These are phyloP conservation scores for Volutella citrinella DNA, from an alignment of 2,329 filamentous ascomycete genomes.

Conservation along the genomic window DNA sequence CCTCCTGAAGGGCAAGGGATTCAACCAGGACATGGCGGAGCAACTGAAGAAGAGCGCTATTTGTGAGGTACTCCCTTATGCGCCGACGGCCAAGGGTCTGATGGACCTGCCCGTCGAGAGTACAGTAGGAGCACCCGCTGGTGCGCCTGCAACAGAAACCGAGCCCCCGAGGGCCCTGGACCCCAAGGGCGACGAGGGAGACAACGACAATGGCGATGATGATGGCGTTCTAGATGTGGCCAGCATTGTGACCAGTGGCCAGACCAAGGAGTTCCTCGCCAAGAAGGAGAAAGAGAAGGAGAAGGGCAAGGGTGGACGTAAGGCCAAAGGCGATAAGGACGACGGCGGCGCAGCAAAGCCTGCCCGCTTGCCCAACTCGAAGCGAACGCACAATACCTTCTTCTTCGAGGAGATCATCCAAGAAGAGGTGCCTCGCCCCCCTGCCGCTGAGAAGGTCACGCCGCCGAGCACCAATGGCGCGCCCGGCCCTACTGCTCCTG, in stretches of 20 bases:
- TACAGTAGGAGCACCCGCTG: constrained; percentile 27
- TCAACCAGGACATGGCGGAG: constrained; percentile 66
- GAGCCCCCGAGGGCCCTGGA: constrained; percentile 37
- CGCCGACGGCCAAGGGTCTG: constrained; percentile 38
- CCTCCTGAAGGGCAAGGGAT: constrained; percentile 59
- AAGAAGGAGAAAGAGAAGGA: constrained; percentile 77
- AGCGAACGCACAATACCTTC: constrained; percentile 67
- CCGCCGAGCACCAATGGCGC: constrained; percentile 15
- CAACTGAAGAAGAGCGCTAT: constrained; percentile 65
- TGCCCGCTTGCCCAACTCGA: constrained; percentile 66
- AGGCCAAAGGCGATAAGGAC: constrained; percentile 52
- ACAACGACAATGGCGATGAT: constrained; percentile 45
- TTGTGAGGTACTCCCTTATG: constrained; percentile 64
- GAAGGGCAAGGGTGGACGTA: constrained; percentile 54
- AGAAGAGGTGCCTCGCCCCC: constrained; percentile 43
- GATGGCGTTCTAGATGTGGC: constrained; percentile 82
- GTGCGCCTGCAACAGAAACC: constrained; percentile 27
- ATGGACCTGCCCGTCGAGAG: constrained; percentile 49
- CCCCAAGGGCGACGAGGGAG: constrained; percentile 37
- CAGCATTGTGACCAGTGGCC: constrained; percentile 78
- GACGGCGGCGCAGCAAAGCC: constrained; percentile 53
- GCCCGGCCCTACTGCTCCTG: background rate
- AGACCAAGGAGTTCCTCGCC: constrained; percentile 77
- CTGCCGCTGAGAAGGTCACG: constrained; percentile 33
- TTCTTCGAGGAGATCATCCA: constrained; percentile 67